Evolutionary conservation across 192 early-diverging fungal species (phyloP).

Genomic region (Mortierella claussenii): DNA sequence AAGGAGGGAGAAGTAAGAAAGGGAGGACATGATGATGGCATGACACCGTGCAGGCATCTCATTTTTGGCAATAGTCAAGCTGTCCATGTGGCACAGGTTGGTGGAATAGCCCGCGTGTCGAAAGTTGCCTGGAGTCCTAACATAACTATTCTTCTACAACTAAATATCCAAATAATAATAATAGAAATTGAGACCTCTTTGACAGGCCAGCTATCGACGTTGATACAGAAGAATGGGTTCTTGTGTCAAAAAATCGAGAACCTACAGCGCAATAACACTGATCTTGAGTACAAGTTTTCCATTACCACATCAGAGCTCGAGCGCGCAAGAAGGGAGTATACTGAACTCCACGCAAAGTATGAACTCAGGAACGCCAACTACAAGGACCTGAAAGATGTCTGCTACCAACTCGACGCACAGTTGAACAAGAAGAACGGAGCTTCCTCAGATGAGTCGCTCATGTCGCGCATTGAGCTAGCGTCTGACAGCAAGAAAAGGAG

Average conservation of each 20-base stretch:
- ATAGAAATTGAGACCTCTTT: constrained; percentile 52
- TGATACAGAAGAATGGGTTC: constrained; percentile 52
- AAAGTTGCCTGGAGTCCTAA: no score
- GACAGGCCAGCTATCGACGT: constrained; percentile 43
- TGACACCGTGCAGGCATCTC: no score
- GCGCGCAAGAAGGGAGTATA: constrained; percentile 38
- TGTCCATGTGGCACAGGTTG: no score
- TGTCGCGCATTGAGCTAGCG: constrained; percentile 37
- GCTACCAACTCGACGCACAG: constrained; percentile 52
- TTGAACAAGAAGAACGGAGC: constrained; percentile 40
- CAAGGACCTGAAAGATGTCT: constrained; percentile 48
- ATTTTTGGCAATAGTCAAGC: no score
- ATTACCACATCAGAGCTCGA: constrained; percentile 50
- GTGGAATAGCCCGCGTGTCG: no score
- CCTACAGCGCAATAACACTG: constrained; percentile 46
- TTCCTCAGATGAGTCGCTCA: constrained; percentile 33
- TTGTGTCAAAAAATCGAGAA: constrained; percentile 55
- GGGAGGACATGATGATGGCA: constrained; percentile 3
- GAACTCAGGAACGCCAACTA: constrained; percentile 48
- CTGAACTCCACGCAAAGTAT: constrained; percentile 49
- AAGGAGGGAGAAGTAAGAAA: not conserved
- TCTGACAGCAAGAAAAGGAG: constrained; percentile 38
- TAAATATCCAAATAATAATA: no score
- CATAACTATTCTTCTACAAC: no score
- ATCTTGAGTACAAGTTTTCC: constrained; percentile 52